Base-by-base conservation (phyloP, 148 eudicot genomes). In the Rhododendron ovatum region DNA sequence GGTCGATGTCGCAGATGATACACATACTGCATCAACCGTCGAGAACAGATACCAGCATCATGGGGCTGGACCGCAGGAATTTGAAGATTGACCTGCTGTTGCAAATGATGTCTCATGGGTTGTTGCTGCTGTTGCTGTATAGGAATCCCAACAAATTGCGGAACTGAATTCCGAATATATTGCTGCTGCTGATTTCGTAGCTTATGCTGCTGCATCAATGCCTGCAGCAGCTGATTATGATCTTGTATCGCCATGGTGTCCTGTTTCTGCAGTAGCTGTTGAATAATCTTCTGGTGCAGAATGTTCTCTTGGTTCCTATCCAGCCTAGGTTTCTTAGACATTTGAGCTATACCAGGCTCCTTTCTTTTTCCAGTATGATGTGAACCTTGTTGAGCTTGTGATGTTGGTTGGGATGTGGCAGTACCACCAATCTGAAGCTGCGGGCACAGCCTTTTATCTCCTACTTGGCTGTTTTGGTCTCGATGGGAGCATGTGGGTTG, bases 1-100 rank as follows among this genome's bases (percentile, higher is more conserved):
- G 94, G 94, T 67, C 92, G 88, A 11, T 83, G 83, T 43, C 87
- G 82, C 78, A 77, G 88, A 57, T 90, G 77, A 69, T 87, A 26
- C 15, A 88, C 1, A 57, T 84, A 91, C 65, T 82, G 82, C 88
- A 83, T 88, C 55, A 93, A 77, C 75, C 87, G 84, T 26, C 79
- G 82, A 84, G 85, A n/a, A 84, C 86, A 91, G 7, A 85, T n/a
- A 48, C 78, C 86, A 57, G 71, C 84, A 41, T 41, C 85, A 78
- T 77, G 20, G 17, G 83, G 82, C 35, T 67, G 85, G 20, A 71
- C 45, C 10, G 65, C 55, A 61, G 86, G 78, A 33, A 79, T 35
- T 30, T 47, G 82, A 77, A 41, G 71, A 15, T 20, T 75, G 48
- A 11, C 77, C 47, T 15, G 85, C 48, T 77, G 85, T 79, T 82